Evolutionary conservation across 202 grass and related monocot genomes (phyloP), one percentile per base, ranked within the genome.

Genomic region (Miscanthus sacchariflorus): DNA sequence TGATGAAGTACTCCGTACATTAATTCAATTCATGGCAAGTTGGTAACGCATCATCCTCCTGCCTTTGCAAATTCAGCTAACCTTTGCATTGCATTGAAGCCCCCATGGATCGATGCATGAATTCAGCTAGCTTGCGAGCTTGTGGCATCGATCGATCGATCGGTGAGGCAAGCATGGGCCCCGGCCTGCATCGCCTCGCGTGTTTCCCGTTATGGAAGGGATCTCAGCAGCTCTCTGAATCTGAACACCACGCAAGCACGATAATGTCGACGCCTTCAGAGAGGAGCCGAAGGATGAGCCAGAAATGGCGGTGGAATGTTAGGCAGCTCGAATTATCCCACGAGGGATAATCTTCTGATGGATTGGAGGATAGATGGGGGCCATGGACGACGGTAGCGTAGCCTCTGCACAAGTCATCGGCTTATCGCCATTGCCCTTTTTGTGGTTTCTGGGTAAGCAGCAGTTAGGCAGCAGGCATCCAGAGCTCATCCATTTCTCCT

Each of bases 291-390:
- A 18, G 15, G 50, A 56, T 0, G 52, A 77, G 63, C 70, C 21
- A 3, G 27, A 74, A 71, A 82, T 67, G 65, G 66, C 9, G 77
- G 76, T 70, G 66, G 46, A 77, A 28, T 77, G 90, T 88, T 91
- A 46, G 90, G 86, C 82, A 78, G 72, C 10, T 82, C 25, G 44
- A 68, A 77, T 91, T 88, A 88, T 88, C 82, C 82, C 82, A 85
- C 82, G 72, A 88, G 82, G 86, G 86, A 82, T 66, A 67, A 88
- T 85, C 78, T 64, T 58, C 44, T 13, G 59, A 24, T 48, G 21
- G 1, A 66, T 52, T 17, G 49, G n/a, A 39, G 21, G 39, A 43
- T 44, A 69, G 65, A 25, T 27, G 61, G 61, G 61, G n/a, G n/a
- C 52, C 52, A 21, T 56, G 18, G 52, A 58, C 24, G 63, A 40